Evolutionary conservation across 1,139 yeast genomes (phyloP).

Genomic region (Candida freyschussii): DNA sequence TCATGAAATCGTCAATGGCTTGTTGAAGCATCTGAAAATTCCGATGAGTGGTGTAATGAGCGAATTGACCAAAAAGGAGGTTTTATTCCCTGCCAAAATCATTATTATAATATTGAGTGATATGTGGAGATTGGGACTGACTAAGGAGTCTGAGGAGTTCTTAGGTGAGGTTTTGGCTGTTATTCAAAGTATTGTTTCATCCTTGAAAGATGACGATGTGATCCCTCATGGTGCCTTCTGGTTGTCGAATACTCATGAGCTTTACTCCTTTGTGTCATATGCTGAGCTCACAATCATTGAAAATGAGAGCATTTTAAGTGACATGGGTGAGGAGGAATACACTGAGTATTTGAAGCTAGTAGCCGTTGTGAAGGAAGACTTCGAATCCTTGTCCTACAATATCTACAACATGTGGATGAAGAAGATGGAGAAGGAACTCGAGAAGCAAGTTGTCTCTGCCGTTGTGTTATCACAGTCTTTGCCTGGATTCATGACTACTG

Average conservation of each 20-base stretch:
- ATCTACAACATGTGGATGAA: slow-evolving; percentile 98
- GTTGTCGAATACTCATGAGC: slow-evolving; percentile 95
- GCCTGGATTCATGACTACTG: slow-evolving; percentile 94
- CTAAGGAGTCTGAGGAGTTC: slow-evolving; percentile 87
- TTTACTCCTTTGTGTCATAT: slow-evolving; percentile 88
- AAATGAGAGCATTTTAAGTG: slow-evolving; percentile 72
- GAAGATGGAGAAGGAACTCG: slow-evolving; percentile 86
- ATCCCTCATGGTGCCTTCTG: slow-evolving; percentile 95
- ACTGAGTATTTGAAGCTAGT: slow-evolving; percentile 86
- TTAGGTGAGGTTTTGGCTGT: slow-evolving; percentile 86
- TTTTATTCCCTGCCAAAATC: slow-evolving; percentile 93
- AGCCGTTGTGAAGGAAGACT: slow-evolving; percentile 89
- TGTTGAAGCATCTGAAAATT: slow-evolving; percentile 81
- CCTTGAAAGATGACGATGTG: slow-evolving; percentile 76
- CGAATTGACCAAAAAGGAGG: slow-evolving; percentile 83
- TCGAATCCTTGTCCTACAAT: slow-evolving; percentile 88
- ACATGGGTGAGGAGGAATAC: slow-evolving; percentile 87
- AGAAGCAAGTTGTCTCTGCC: slow-evolving; percentile 89
- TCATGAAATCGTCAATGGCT: slow-evolving; percentile 81
- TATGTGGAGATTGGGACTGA: slow-evolving; percentile 97
- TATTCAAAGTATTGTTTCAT: slow-evolving; percentile 73
- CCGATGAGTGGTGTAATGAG: slow-evolving; percentile 85
- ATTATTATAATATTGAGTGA: slow-evolving; percentile 88
- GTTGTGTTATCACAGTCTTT: slow-evolving; percentile 90
- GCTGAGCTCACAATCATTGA: slow-evolving; percentile 88